Evolutionary conservation across 2,329 filamentous ascomycete species (phyloP).

Genomic region (Diaporthe ilicicola): DNA sequence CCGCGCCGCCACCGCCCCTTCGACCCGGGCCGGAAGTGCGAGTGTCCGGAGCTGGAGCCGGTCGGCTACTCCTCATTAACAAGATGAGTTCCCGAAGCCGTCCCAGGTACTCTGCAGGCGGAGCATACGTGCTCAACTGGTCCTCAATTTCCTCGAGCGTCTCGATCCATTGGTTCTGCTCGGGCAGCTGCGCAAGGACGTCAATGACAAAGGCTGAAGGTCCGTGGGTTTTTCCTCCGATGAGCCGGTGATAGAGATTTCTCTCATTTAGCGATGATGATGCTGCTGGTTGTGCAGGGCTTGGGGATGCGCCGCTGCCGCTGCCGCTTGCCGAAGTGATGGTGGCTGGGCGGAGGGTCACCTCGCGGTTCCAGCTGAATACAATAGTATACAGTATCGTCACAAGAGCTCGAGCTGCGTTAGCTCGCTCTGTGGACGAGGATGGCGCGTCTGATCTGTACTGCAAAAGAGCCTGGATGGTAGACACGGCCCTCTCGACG

Average conservation of each 20-base stretch:
- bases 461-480: slow-evolving; percentile 54
- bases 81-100: slow-evolving; percentile 43
- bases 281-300: neutral
- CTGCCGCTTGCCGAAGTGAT: neutral
- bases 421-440: slow-evolving; percentile 48
- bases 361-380: slow-evolving; percentile 32
- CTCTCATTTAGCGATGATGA: slow-evolving; percentile 48
- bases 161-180: slow-evolving; percentile 53
- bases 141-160: slow-evolving; percentile 46
- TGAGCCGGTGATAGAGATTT: slow-evolving; percentile 58
- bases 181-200: slow-evolving; percentile 52
- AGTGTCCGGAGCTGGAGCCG: neutral
- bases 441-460: slow-evolving; percentile 47
- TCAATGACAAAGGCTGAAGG: slow-evolving; percentile 54
- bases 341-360: neutral
- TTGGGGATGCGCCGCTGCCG: too few relatives aligned
- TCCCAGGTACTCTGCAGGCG: slow-evolving; percentile 40
- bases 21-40: neutral
- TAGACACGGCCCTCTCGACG: slow-evolving; percentile 51
- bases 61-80: slow-evolving; percentile 38
- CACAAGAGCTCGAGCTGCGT: slow-evolving; percentile 57
- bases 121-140: slow-evolving; percentile 37
- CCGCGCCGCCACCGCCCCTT: slow-evolving; percentile 15
- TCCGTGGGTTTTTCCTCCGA: slow-evolving; percentile 53
- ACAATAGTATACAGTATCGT: slow-evolving; percentile 57